Evolutionary conservation across 2,329 filamentous ascomycete species (phyloP).

Genomic region (Epichloe sibirici): DNA sequence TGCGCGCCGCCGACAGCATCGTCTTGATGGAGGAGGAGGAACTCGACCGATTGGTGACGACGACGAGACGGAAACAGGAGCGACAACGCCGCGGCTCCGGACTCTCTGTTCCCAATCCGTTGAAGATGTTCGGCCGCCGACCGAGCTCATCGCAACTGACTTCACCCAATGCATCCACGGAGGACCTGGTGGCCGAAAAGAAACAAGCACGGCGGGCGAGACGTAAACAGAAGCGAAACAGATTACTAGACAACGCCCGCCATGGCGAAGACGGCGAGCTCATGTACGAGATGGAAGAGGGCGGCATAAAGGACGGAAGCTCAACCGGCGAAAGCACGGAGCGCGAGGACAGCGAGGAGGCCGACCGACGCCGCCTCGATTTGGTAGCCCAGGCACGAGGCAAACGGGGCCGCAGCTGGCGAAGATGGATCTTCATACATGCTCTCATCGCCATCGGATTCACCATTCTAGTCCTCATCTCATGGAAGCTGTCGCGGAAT

Average conservation of each 20-base stretch:
- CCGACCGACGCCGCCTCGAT: constrained; percentile 41
- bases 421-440: constrained; percentile 42
- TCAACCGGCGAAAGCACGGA: constrained; percentile 50
- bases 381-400: constrained; percentile 33
- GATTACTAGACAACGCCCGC: constrained; percentile 38
- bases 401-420: constrained; percentile 39
- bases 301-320: constrained; percentile 55
- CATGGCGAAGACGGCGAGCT: constrained; percentile 60
- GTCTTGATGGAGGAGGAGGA: constrained; percentile 69
- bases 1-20: constrained; percentile 55
- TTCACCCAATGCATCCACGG: constrained; percentile 31
- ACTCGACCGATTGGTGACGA: constrained; percentile 45
- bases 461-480: constrained; percentile 41
- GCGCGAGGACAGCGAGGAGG: constrained; percentile 45
- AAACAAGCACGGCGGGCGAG: constrained; percentile 35
- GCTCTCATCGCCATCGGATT: constrained; percentile 40
- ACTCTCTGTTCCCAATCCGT: constrained; percentile 37
- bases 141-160: constrained; percentile 22
- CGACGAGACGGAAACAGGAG: constrained; percentile 37
- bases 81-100: constrained; percentile 36
- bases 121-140: constrained; percentile 30
- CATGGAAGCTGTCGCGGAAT: constrained; percentile 45
- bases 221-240: constrained; percentile 40
- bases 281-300: constrained; percentile 88
- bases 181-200: constrained; percentile 38